Conservation (phyloP, 345 rosid species). For the Eucalyptus tenuipes region DNA sequence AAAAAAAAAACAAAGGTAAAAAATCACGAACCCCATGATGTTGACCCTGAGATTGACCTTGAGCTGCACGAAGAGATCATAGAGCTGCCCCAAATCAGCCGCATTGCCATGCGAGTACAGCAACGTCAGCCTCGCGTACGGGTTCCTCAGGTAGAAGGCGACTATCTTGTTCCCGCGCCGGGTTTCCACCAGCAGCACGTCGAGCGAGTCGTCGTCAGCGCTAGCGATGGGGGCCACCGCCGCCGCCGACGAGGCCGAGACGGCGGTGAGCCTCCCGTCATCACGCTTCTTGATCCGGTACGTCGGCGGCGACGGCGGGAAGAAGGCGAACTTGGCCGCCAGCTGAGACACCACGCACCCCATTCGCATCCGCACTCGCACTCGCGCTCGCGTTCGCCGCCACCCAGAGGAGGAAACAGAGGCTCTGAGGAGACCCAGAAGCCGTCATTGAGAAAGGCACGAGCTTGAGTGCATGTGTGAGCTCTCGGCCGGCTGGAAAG, state of each 20-base stretch:
- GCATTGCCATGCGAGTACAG: constrained; percentile 98
- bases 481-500: background rate
- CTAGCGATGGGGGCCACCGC: constrained; percentile 37
- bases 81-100: constrained; percentile 98
- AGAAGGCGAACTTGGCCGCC: constrained; percentile 96
- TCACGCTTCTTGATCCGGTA: constrained; percentile 62
- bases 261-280: constrained; percentile 55
- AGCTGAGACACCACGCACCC: constrained; percentile 91
- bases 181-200: constrained; percentile 63
- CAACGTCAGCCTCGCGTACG: constrained; percentile 84
- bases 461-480: constrained; percentile 11
- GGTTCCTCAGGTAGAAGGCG: constrained; percentile 76
- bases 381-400: background rate
- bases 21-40: constrained; percentile 70
- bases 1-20: background rate
- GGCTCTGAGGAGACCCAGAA: background rate
- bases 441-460: constrained; percentile 17
- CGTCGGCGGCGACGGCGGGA: constrained; percentile 95
- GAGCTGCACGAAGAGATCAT: constrained; percentile 95
- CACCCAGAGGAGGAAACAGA: background rate
- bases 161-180: constrained; percentile 73
- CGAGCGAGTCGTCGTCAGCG: constrained; percentile 63
- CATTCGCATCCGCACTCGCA: constrained; percentile 27
- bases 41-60: constrained; percentile 95
- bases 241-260: constrained; percentile 47